phyloP scores from a whole-genome alignment of 2,329 filamentous ascomycete species.

The Cryphonectria radicalis region DNA sequence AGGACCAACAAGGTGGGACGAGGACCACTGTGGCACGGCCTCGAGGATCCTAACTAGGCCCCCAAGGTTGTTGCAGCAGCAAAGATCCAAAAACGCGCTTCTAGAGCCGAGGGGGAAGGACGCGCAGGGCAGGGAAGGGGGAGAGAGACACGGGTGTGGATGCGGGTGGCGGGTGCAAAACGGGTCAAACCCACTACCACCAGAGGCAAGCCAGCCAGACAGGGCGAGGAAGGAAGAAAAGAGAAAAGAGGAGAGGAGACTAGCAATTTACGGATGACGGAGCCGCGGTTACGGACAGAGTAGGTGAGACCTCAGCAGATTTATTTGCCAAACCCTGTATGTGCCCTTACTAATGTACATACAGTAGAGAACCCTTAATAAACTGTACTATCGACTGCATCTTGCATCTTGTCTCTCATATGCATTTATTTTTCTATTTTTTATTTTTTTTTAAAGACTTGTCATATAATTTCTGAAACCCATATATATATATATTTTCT shows the following conservation, averaged over 20 bases:
- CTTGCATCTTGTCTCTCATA: background rate
- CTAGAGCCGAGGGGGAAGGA: conserved; percentile 2
- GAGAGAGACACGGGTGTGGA: conserved; percentile 19
- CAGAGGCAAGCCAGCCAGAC: background rate
- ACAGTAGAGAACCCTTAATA: background rate
- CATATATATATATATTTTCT: too few species aligned
- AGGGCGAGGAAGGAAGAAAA: background rate
- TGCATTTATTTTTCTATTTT: background rate
- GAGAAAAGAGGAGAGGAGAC: background rate
- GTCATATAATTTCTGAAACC: too few species aligned
- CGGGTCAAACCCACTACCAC: background rate
- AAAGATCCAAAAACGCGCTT: conserved; percentile 27
- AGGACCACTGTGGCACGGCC: conserved; percentile 6
- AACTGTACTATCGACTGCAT: background rate
- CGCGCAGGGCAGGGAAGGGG: conserved; percentile 11
- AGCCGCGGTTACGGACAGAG: background rate
- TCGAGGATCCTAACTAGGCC: background rate
- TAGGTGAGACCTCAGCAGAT: background rate
- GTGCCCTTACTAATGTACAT: background rate
- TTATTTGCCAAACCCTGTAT: background rate
- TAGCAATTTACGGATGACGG: background rate
- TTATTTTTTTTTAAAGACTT: background rate
- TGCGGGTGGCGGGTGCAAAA: background rate
- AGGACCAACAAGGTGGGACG: background rate
- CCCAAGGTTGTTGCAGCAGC: conserved; percentile 13